Base-by-base conservation (phyloP, 371 early-diverging fungal species). In the Coemansia sp. region DNA sequence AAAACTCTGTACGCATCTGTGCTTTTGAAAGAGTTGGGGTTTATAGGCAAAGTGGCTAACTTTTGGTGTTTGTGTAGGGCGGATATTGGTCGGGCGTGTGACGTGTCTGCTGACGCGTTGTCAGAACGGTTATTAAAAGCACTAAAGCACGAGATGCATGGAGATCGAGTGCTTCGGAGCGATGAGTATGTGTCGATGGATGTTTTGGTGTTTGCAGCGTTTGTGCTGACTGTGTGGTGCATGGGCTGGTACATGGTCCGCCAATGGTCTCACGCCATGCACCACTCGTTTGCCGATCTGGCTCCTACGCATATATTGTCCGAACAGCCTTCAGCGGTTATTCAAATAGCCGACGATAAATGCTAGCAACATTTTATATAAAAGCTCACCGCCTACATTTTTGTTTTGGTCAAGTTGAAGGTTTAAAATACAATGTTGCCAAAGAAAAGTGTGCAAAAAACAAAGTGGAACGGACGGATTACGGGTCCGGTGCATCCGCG, bases 181-280 rank as follows among this genome's bases (percentile, higher is more conserved):
- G 50, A 18, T 24, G 21, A 21, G 51, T 18, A 6, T 51, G n/a
- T n/a, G 7, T 14, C n/a, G 47, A 18, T 39, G 29, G 63, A 63
- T 18, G 10, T 63, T 10, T n/a, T 53, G 40, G 27, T 61, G 40
- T 67, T 67, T 67, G 56, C 40, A 0, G 51, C 50, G 5, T 67
- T 67, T 61, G 56, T 47, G 5, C 18, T 68, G 31, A 57, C 51
- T 2, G 22, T 68, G 14, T 68, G 61, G 61, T 59, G 57, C 42
- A 50, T 67, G 27, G 71, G 71, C 37, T 68, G 47, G 51, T 40
- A 54, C 56, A 55, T 71, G 14, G 71, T 68, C 26, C 56, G 47
- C 18, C 68, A 62, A 31, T 67, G 67, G 67, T 45, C 42, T 26
- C 10, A n/a, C 13, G 26, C 27, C 34, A 55, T 65, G 48, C 29